Evolutionary conservation across 1,139 yeast genomes (phyloP), one percentile per base, ranked within the genome.

Genomic region (Candida sp.): DNA sequence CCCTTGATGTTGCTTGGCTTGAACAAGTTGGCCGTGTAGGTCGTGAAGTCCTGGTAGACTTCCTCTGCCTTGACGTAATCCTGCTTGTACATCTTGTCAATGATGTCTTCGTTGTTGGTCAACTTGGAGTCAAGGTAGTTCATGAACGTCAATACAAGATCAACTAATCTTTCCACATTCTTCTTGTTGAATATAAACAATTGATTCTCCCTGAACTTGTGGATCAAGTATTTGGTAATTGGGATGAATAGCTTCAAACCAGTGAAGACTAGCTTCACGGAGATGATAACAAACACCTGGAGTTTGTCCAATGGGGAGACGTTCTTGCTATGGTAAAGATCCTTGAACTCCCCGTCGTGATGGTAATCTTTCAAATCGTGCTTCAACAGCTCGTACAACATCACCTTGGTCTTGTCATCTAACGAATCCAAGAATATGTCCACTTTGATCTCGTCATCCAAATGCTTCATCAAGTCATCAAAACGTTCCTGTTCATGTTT

Each of bases 191-290:
- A 55, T 32, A 77, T 53, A 47, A 65, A 63, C 28, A 77, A 50
- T 51, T 74, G 72, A 59, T 77, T 71, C 42, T 66, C 61, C 37
- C 60, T 57, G 55, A 71, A 76, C 56, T 75, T 75, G 25, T 61
- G 56, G 57, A 73, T 71, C 7, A 75, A 22, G 43, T 63, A 64
- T 47, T 62, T 61, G 48, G 67, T 58, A 7, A 75, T 47, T 0
- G 81, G 81, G 27, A 74, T 58, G 17, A 66, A 57, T 42, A 68
- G 58, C 48, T 66, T 64, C 31, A 70, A 44, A 3, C 67, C 62
- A 2, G 68, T 53, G 48, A 73, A 65, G 17, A 61, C 55, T 27
- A 74, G 57, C 51, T 69, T 69, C 37, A 73, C 62, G 27, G 63
- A 62, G n/a, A 72, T 54, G 7, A 72, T 63, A 31, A 66, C 44